Conservation (phyloP, 2,329 filamentous ascomycete species). For the Diaporthe vexans region DNA sequence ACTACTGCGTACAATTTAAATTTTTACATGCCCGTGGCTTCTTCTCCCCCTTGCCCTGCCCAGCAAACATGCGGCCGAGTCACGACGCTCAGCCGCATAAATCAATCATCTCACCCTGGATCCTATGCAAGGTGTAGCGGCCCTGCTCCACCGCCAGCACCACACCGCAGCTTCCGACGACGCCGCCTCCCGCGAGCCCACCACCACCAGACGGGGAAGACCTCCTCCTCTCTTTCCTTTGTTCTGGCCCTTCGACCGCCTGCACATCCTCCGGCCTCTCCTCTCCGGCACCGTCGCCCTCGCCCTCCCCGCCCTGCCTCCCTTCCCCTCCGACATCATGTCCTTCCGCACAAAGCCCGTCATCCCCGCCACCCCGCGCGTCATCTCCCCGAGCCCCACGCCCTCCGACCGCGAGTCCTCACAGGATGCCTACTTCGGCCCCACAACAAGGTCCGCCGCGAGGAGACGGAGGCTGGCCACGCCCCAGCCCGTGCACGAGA, state of each 20-base stretch:
- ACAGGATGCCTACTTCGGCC: constrained; percentile 76
- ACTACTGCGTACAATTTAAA: not conserved
- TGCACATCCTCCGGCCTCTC: constrained; percentile 62
- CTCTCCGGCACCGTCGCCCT: constrained; percentile 71
- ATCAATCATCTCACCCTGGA: constrained; percentile 66
- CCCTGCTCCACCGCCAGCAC: constrained; percentile 52
- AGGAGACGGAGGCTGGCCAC: constrained; percentile 70
- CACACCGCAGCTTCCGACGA: constrained; percentile 46
- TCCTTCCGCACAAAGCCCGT: constrained; percentile 64
- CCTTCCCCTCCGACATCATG: constrained; percentile 68
- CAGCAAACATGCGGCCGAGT: constrained; percentile 69
- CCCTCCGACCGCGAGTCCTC: constrained; percentile 69
- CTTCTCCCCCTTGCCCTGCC: constrained; percentile 35
- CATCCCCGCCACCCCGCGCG: constrained; percentile 84
- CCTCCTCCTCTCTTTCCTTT: constrained; percentile 59
- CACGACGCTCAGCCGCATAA: constrained; percentile 66
- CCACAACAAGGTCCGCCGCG: constrained; percentile 82
- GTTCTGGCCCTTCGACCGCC: constrained; percentile 50
- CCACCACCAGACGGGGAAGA: constrained; percentile 40
- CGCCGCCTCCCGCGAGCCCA: not conserved
- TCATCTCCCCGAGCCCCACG: constrained; percentile 90
- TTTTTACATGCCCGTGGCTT: constrained; percentile 11
- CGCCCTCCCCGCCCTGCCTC: constrained; percentile 69
- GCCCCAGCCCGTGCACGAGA: constrained; percentile 73
- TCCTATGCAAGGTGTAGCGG: constrained; percentile 61